Base-by-base conservation (phyloP, 2,329 filamentous ascomycete genomes). In the Akanthomyces lecanii region DNA sequence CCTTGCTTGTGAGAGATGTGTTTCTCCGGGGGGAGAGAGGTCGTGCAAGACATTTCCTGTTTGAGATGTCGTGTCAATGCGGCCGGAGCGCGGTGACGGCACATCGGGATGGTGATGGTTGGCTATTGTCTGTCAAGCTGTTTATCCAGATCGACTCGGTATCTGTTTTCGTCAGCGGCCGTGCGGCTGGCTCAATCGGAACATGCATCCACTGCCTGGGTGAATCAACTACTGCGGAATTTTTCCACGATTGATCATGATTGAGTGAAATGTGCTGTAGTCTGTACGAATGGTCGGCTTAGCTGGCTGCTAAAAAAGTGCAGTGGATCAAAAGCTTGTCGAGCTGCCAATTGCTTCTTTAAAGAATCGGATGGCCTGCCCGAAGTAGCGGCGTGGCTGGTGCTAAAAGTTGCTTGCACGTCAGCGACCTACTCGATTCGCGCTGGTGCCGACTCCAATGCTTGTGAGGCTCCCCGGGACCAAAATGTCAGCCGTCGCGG, bases 381-480 rank as follows among this genome's bases (percentile, higher is more conserved):
- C 18, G 23, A 59, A 40, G 45, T 4, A 25, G 33, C 33, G 33
- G 33, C 33, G 33, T 11, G 33, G 33, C 18, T 18, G 30, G 18
- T 14, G 47, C 47, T 50, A 25, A n/a, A 21, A 14, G 25, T 60
- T 60, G 33, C 33, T 33, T 52, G 36, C 52, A 52, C 47, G 57
- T 36, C 57, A 52, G 48, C 57, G 48, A 60, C 57, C 57, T 60
- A 18, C 57, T 60, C 21, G 38, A 60, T 60, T 52, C 14, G 45
- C 42, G 57, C 57, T 60, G 57, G 36, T 47, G 36, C 18, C 47
- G 51, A 40, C 38, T 58, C 14, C 38, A 21, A 48, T 30, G 44
- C 48, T 21, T 38, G n/a, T 12, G 47, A 52, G 47, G 47, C 36
- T 16, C n/a, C 54, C 10, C 14, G 38, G 7, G 56, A 14, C 53